These are phyloP conservation scores for Geotrichum aggregatum DNA, from an alignment of 1,139 yeast species.

Conservation along the genomic window DNA sequence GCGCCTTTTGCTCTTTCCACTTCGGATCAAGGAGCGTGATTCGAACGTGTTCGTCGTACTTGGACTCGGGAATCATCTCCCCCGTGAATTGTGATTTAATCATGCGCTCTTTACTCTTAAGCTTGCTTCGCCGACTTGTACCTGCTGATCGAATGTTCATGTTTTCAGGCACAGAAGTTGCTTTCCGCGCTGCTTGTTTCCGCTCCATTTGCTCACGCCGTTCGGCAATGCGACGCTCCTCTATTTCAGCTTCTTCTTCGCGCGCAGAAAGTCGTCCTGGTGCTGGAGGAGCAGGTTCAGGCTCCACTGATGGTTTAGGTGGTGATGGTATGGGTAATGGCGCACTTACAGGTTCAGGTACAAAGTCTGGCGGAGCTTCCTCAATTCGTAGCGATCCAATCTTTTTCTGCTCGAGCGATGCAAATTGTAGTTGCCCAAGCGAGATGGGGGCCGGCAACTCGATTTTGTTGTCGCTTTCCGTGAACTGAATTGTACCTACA, in stretches of 20 bases:
- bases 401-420: slow-evolving; percentile 53
- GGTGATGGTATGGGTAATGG: slow-evolving; percentile 2
- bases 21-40: slow-evolving; percentile 74
- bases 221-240: slow-evolving; percentile 15
- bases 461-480: slow-evolving; percentile 58
- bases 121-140: slow-evolving; percentile 51
- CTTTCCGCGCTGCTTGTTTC: slow-evolving; percentile 28
- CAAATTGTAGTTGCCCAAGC: slow-evolving; percentile 56
- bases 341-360: slow-evolving; percentile 22
- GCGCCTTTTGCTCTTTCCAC: slow-evolving; percentile 65
- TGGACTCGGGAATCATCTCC: slow-evolving; percentile 61
- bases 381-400: slow-evolving; percentile 35
- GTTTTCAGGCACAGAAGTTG: slow-evolving; percentile 41
- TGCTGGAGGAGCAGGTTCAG: slow-evolving; percentile 17
- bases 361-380: slow-evolving; percentile 43
- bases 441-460: slow-evolving; percentile 60
- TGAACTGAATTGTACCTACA: slow-evolving; percentile 65
- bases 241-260: slow-evolving; percentile 15
- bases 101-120: slow-evolving; percentile 36
- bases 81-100: slow-evolving; percentile 74
- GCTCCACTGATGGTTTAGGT: slow-evolving; percentile 5
- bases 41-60: slow-evolving; percentile 70
- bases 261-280: slow-evolving; percentile 17
- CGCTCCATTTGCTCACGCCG: slow-evolving; percentile 18
- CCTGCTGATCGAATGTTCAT: slow-evolving; percentile 70